A percentile compares a stretch with the other conserved stretches of the same genome.
Conservation (phyloP, 805 yeast genomes). For the Yarrowia sp. region DNA sequence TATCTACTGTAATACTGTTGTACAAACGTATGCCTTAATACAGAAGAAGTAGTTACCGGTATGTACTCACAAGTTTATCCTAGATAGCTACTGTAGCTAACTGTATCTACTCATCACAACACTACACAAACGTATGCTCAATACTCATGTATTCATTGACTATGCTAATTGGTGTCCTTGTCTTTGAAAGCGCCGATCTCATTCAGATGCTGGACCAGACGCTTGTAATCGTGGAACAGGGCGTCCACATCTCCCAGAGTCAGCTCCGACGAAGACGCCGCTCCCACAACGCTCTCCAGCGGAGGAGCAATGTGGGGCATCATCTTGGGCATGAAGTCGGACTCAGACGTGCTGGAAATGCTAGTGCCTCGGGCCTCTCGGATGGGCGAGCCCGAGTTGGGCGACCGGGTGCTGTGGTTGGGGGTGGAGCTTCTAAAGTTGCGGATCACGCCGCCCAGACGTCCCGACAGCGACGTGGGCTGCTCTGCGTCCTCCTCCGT, state of each 20-base stretch:
- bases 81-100: no score
- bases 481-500: constrained; percentile 6
- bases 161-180: constrained; percentile 12
- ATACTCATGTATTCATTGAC: neutral
- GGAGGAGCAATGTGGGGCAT: constrained; percentile 31
- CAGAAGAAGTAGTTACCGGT: no score
- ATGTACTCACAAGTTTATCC: no score
- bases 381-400: constrained; percentile 18
- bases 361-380: constrained; percentile 21
- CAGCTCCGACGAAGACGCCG: constrained; percentile 37
- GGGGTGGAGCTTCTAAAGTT: constrained; percentile 23
- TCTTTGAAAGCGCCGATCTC: constrained; percentile 33
- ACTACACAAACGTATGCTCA: no score
- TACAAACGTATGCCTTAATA: no score
- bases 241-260: constrained; percentile 40
- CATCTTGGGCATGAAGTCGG: constrained; percentile 13
- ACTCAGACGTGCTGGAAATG: constrained; percentile 17
- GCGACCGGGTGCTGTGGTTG: constrained; percentile 2
- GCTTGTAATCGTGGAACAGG: constrained; percentile 41
- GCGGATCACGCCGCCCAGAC: constrained; percentile 20
- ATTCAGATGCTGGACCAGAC: constrained; percentile 38
- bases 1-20: no score
- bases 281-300: constrained; percentile 30
- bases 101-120: no score
- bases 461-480: neutral